A percentile compares a stretch with the other conserved stretches of the same genome.
These are phyloP conservation scores for Candida sp. DNA, from an alignment of 1,139 yeast species.

Conservation along the genomic window DNA sequence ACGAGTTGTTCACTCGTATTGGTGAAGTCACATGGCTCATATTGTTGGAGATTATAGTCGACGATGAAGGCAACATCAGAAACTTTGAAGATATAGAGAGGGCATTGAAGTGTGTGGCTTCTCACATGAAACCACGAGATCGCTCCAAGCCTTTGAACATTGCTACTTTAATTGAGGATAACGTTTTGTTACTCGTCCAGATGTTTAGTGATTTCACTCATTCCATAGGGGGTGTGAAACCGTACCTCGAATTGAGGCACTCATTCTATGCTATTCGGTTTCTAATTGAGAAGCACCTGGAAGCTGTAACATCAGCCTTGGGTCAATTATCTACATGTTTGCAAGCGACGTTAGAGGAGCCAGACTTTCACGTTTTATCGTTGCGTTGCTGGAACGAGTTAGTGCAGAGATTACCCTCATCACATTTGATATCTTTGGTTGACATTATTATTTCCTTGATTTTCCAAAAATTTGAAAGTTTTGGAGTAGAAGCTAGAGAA, in stretches of 20 bases:
- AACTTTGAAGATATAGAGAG: slow-evolving; percentile 37
- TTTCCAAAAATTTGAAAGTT: slow-evolving; percentile 65
- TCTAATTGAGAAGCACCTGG: slow-evolving; percentile 63
- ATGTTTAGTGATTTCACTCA: slow-evolving; percentile 81
- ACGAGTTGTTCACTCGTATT: slow-evolving; percentile 47
- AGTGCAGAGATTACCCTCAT: slow-evolving; percentile 52
- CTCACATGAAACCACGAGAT: slow-evolving; percentile 18
- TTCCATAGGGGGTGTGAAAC: slow-evolving; percentile 70
- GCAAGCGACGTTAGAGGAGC: slow-evolving; percentile 75
- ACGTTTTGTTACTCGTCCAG: slow-evolving; percentile 78
- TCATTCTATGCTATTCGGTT: slow-evolving; percentile 78
- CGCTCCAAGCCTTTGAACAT: slow-evolving; percentile 19
- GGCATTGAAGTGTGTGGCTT: slow-evolving; percentile 47
- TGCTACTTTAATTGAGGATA: slow-evolving; percentile 47
- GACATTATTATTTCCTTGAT: slow-evolving; percentile 50
- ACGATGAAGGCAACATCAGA: slow-evolving; percentile 27
- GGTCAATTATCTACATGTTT: slow-evolving; percentile 91
- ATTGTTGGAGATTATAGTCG: slow-evolving; percentile 39
- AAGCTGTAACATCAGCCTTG: slow-evolving; percentile 71
- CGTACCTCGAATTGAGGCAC: slow-evolving; percentile 71
- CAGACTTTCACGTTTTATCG: slow-evolving; percentile 64
- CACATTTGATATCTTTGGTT: slow-evolving; percentile 52
- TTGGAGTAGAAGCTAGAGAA: slow-evolving; percentile 50
- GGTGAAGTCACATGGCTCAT: slow-evolving; percentile 50
- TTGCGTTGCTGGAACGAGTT: slow-evolving; percentile 71